These are phyloP conservation scores for Carex arenaria DNA, from an alignment of 202 grass and related monocot species.

Conservation along the genomic window DNA sequence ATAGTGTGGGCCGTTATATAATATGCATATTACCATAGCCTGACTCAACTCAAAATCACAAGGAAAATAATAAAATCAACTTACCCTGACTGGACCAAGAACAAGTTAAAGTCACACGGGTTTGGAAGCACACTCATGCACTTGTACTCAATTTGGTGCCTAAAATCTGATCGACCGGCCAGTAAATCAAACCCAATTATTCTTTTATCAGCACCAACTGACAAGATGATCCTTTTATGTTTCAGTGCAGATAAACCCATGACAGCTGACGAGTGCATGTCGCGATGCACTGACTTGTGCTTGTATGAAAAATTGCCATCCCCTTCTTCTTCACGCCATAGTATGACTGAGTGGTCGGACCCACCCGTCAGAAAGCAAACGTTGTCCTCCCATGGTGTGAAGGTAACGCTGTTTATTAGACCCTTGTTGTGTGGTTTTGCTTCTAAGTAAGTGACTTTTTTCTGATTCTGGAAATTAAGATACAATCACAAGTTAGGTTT, in stretches of 20 bases:
- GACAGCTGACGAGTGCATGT: conserved; percentile 81
- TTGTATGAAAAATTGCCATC: conserved; percentile 45
- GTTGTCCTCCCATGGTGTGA: conserved; percentile 81
- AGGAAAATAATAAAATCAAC: conserved; percentile 17
- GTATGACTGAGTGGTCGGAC: conserved; percentile 75
- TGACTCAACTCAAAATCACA: neutral
- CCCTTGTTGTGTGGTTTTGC: conserved; percentile 82
- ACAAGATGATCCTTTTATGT: conserved; percentile 75
- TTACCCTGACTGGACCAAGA: conserved; percentile 95
- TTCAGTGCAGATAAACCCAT: conserved; percentile 78
- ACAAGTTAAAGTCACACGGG: conserved; percentile 87
- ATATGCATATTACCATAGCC: no score
- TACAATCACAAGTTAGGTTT: neutral
- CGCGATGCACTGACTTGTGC: conserved; percentile 59
- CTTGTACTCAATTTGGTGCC: conserved; percentile 74
- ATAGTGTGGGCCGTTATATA: no score
- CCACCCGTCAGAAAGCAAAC: conserved; percentile 65
- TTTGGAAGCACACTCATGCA: conserved; percentile 94
- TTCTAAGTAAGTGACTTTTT: conserved; percentile 73
- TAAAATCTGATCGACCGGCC: conserved; percentile 73
- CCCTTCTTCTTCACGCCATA: conserved; percentile 75
- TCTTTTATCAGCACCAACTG: conserved; percentile 85
- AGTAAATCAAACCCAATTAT: conserved; percentile 74
- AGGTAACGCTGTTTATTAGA: conserved; percentile 84
- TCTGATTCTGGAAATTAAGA: conserved; percentile 32